Base-by-base conservation (phyloP, 225 moss, liverwort and hornwort genomes). In the Polytrichum commune region DNA sequence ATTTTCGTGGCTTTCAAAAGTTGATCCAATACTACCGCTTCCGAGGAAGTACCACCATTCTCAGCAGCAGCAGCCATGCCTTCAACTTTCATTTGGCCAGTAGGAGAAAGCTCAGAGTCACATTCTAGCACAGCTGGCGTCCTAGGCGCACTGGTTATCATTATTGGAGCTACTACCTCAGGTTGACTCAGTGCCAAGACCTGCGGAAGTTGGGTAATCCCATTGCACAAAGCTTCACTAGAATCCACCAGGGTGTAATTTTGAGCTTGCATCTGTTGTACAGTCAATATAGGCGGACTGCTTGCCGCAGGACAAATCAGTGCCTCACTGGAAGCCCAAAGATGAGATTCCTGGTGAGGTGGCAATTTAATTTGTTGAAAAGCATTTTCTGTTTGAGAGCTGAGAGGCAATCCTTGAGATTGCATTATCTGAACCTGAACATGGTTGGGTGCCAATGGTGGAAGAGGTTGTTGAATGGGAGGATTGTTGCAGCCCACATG, bases 191-290 rank as follows among this genome's bases (percentile, higher is more conserved):
- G 19, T 53, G 70, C 30, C 54, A 77, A 25, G n/a, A n/a, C 27
- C 18, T 72, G 81, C 66, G 73, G 62, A 32, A 77, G 72, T 56
- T 60, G 54, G 54, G 60, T 60, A 57, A 75, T 69, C 71, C 73
- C 82, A 55, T 77, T 79, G 5, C 69, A 72, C 29, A 77, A 71
- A 6, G 13, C 13, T 46, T 65, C 70, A 28, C 69, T 56, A 54
- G 74, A 46, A 55, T 90, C 85, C 53, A 79, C 22, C 27, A 69
- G 63, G 20, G 70, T 76, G 65, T 78, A 68, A 58, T 65, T 74
- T 63, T 92, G 82, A 18, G 93, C 88, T 69, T 90, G 93, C 85
- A 93, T 90, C 72, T 90, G 93, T 67, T 93, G 93, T 68, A 89
- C 81, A 26, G 93, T 88, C 90, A 89, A 89, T 38, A 64, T 73